Percentiles rank a stretch among this genome's conserved stretches.
Conservation (phyloP, 179 eudicot genomes). For the Gypsophila paniculata region DNA sequence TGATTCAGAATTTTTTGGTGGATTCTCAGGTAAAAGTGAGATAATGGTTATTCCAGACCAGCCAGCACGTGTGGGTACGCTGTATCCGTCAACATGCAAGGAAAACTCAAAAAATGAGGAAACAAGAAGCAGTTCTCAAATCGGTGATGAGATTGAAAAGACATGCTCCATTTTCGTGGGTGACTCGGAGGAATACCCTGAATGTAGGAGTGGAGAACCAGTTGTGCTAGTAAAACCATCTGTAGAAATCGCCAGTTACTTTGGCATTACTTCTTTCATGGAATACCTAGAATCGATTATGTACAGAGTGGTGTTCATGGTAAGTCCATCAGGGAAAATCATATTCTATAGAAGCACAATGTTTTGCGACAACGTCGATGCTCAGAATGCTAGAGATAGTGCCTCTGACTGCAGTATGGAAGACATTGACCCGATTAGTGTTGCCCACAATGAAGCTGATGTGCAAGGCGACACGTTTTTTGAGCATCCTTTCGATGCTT, state of each 20-base stretch:
- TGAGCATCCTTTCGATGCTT: not conserved
- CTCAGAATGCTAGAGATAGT: slow-evolving; percentile 6
- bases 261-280: slow-evolving; percentile 17
- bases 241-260: not conserved
- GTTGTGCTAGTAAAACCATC: slow-evolving; percentile 7
- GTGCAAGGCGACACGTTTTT: slow-evolving; percentile 2
- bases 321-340: slow-evolving; percentile 24
- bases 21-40: slow-evolving; percentile 6
- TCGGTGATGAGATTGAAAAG: not conserved
- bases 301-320: slow-evolving; percentile 24
- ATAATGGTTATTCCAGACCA: slow-evolving; percentile 4
- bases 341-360: not conserved
- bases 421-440: slow-evolving; percentile 1
- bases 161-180: not conserved
- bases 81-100: slow-evolving; percentile 8
- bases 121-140: not conserved
- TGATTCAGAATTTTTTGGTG: not conserved
- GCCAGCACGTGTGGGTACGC: not conserved
- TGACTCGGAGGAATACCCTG: slow-evolving; percentile 9
- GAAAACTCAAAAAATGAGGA: not conserved
- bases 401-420: not conserved
- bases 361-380: not conserved
- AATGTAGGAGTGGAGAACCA: not conserved
- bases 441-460: not conserved
- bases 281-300: slow-evolving; percentile 22